Conservation (phyloP, 2,329 filamentous ascomycete genomes). For the Trichoderma cornu-damae region DNA sequence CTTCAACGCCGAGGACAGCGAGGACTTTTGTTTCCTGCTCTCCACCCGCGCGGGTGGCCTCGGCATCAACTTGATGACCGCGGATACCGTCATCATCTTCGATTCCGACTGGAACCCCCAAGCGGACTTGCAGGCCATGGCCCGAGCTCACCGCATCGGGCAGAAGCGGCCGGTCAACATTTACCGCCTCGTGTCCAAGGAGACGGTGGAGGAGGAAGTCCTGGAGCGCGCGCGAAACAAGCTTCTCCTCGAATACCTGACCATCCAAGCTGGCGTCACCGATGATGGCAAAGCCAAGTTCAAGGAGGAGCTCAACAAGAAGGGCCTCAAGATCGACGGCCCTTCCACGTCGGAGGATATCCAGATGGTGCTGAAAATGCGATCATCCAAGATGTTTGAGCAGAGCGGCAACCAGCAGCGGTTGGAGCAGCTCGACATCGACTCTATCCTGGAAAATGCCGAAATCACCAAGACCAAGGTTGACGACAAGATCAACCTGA, state of each 20-base stretch:
- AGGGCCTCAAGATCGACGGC: conserved; percentile 67
- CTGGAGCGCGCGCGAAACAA: conserved; percentile 95
- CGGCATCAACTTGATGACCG: conserved; percentile 99
- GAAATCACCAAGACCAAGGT: conserved; percentile 97
- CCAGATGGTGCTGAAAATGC: conserved; percentile 90
- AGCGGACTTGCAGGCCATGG: conserved; percentile 97
- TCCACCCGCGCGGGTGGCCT: conserved; percentile 94
- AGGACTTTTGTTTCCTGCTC: conserved; percentile 92
- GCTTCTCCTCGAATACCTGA: conserved; percentile 93
- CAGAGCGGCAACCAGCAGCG: conserved; percentile 95
- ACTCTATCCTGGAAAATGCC: conserved; percentile 92
- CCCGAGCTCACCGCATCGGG: conserved; percentile 93
- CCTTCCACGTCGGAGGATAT: conserved; percentile 92
- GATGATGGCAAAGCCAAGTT: conserved; percentile 85
- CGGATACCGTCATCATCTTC: conserved; percentile 95
- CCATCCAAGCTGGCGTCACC: conserved; percentile 93
- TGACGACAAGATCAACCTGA: conserved; percentile 83
- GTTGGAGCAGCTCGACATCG: conserved; percentile 94
- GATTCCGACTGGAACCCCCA: conserved; percentile 99
- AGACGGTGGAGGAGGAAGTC: conserved; percentile 97
- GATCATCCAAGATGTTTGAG: conserved; percentile 99
- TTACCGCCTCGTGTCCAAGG: conserved; percentile 93
- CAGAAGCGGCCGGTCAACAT: conserved; percentile 95
- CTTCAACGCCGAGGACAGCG: conserved; percentile 94
- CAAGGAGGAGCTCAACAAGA: conserved; percentile 70